Percentiles rank a stretch among this genome's conserved stretches.
These are phyloP conservation scores for Cercospora berteroae DNA, from an alignment of 2,329 filamentous ascomycete species.

Conservation along the genomic window DNA sequence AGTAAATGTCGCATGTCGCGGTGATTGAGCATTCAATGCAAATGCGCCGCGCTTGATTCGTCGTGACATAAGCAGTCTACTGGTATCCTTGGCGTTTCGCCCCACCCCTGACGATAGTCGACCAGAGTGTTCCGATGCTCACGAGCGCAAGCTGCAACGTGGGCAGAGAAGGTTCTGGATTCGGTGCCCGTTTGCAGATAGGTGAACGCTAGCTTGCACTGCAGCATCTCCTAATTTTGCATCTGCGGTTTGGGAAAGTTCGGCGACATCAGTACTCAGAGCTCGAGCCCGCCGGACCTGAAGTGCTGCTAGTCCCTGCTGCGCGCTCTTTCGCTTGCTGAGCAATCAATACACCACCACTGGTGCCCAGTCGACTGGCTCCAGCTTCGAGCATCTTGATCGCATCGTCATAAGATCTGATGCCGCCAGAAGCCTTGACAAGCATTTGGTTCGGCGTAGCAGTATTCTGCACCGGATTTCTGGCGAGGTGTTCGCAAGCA, in stretches of 20 bases:
- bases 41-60: not conserved
- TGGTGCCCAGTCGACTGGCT: constrained; percentile 57
- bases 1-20: not conserved
- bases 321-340: constrained; percentile 43
- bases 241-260: too few relatives aligned
- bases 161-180: not conserved
- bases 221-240: too few relatives aligned
- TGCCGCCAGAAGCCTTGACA: constrained; percentile 60
- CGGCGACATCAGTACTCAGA: not conserved
- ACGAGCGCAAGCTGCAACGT: not conserved
- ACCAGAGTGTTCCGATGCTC: not conserved
- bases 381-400: constrained; percentile 57
- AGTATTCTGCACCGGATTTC: not conserved
- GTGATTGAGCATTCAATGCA: not conserved
- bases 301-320: not conserved
- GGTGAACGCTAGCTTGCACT: not conserved
- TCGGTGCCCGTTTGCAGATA: not conserved
- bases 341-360: constrained; percentile 56
- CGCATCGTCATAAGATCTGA: constrained; percentile 52
- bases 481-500: constrained; percentile 45
- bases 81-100: constrained; percentile 1
- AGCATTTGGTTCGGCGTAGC: constrained; percentile 39
- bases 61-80: not conserved
- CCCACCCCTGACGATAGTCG: not conserved
- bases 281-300: not conserved